These are phyloP conservation scores for Hanseniaspora meyeri DNA, from an alignment of 805 yeast genomes.

Conservation along the genomic window DNA sequence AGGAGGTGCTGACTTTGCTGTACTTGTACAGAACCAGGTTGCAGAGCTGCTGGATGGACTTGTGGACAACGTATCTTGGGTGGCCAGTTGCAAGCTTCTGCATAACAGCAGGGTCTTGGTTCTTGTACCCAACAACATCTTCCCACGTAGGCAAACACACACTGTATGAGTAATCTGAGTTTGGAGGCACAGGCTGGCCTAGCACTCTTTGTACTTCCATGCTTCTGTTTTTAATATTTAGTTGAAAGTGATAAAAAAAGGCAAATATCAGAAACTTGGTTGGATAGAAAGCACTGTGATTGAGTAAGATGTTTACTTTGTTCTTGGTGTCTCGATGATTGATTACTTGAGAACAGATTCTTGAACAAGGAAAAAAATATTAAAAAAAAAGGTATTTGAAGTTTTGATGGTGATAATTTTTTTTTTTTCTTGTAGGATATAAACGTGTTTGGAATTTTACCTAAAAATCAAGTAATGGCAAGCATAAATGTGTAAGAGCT, in stretches of 20 bases:
- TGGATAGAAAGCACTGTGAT: neutral
- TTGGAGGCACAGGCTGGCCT: constrained; percentile 80
- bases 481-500: neutral
- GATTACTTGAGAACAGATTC: neutral
- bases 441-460: neutral
- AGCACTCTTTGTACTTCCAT: constrained; percentile 30
- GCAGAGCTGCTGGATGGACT: constrained; percentile 45
- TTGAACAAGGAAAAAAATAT: no score
- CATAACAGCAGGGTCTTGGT: constrained; percentile 73
- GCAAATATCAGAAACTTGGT: no score
- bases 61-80: constrained; percentile 71
- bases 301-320: neutral
- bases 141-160: constrained; percentile 94
- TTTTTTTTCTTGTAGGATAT: neutral
- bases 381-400: neutral
- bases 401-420: no score
- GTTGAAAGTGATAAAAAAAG: no score
- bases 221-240: neutral
- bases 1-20: constrained; percentile 61
- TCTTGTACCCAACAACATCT: constrained; percentile 84
- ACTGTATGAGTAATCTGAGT: constrained; percentile 85
- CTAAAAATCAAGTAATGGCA: neutral
- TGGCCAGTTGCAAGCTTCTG: constrained; percentile 73
- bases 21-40: constrained; percentile 49
- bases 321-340: neutral